phyloP scores from a whole-genome alignment of 139 green algal species.

The Auxenochlorella pyrenoidosa region DNA sequence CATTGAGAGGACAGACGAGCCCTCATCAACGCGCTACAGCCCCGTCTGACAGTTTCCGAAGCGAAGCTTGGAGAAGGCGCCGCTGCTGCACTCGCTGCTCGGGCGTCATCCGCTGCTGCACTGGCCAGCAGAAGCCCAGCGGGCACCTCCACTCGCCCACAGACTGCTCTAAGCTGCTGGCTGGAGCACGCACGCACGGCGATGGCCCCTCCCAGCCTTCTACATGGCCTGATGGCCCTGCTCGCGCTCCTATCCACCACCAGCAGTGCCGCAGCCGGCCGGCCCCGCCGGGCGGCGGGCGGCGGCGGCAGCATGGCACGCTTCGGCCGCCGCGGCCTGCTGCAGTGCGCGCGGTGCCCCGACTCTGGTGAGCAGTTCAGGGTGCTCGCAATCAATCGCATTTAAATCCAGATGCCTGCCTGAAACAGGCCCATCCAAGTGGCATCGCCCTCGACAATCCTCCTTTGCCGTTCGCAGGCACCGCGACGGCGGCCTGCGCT shows the following conservation, averaged over 20 bases:
- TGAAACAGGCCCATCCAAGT: no score
- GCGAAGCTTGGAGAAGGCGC: background rate
- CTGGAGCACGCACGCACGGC: no score
- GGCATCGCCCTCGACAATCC: no score
- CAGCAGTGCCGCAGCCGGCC: background rate
- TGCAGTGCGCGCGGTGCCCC: background rate
- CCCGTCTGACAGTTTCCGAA: background rate
- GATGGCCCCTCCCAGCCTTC: background rate
- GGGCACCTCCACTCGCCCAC: no score
- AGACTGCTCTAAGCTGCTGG: background rate
- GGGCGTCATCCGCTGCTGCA: no score
- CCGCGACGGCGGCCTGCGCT: background rate
- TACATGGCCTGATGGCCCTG: background rate
- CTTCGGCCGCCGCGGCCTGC: background rate
- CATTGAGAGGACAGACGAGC: no score
- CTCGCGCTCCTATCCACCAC: background rate
- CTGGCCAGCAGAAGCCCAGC: no score
- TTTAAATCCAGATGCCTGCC: no score
- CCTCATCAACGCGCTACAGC: no score
- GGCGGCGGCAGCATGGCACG: background rate
- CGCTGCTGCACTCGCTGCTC: no score
- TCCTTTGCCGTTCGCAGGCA: no score
- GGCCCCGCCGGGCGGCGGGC: background rate
- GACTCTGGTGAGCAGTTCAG: background rate
- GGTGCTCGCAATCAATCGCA: no score